Percentiles rank a stretch among this genome's conserved stretches.
These are phyloP conservation scores for Discostella stelligeroides DNA, from an alignment of 108 stramenopile genomes.

Conservation along the genomic window DNA sequence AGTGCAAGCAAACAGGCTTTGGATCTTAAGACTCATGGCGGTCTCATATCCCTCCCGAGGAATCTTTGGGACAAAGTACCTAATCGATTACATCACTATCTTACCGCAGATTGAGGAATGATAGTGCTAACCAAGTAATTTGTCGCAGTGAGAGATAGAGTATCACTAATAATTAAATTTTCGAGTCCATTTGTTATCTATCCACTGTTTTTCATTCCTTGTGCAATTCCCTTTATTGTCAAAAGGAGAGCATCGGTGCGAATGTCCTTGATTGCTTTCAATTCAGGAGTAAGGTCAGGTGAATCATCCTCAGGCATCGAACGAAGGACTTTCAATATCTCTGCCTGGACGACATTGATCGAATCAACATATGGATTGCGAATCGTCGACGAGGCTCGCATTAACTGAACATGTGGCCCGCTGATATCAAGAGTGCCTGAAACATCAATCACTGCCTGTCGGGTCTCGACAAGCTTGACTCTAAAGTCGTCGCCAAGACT, in stretches of 20 bases:
- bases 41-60: slow-evolving; percentile 21
- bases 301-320: slow-evolving; percentile 66
- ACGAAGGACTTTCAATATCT: slow-evolving; percentile 87
- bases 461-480: slow-evolving; percentile 79
- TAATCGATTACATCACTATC: slow-evolving; percentile 5
- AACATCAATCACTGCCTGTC: slow-evolving; percentile 79
- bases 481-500: slow-evolving; percentile 86
- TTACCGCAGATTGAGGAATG: background rate
- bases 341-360: slow-evolving; percentile 96
- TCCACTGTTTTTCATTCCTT: slow-evolving; percentile 98
- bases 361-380: slow-evolving; percentile 97
- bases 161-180: background rate
- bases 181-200: slow-evolving; percentile 43
- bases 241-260: slow-evolving; percentile 85
- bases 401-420: slow-evolving; percentile 81
- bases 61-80: slow-evolving; percentile 23
- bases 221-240: slow-evolving; percentile 94
- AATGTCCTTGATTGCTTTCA: slow-evolving; percentile 56
- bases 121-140: background rate
- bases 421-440: slow-evolving; percentile 81
- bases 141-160: background rate
- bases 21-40: slow-evolving; percentile 56
- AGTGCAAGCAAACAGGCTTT: slow-evolving; percentile 50
- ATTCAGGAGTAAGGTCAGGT: slow-evolving; percentile 50
- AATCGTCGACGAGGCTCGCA: slow-evolving; percentile 82